Conservation (phyloP, 2,329 filamentous ascomycete genomes). For the Cryphonectria radicalis region DNA sequence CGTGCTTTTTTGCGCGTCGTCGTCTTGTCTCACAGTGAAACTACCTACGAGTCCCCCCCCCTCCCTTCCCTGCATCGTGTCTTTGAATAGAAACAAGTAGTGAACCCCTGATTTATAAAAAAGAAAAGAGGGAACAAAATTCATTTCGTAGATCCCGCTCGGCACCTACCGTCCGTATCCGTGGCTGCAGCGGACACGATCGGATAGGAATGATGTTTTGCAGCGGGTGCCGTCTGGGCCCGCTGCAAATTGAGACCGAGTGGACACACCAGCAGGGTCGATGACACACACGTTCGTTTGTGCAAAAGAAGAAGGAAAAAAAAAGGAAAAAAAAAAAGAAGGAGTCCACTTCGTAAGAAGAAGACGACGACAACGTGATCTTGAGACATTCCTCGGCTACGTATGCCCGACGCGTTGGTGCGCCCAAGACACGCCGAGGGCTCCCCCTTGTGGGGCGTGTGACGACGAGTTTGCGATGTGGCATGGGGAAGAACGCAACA, state of each 20-base stretch:
- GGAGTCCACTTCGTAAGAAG: not conserved
- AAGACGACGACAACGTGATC: not conserved
- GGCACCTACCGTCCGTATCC: not conserved
- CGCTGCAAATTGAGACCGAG: not conserved
- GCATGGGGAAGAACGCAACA: not conserved
- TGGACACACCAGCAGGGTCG: not conserved
- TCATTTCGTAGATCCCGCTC: conserved; percentile 3
- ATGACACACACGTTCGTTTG: not conserved
- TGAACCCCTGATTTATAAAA: not conserved
- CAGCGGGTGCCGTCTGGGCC: conserved; percentile 1
- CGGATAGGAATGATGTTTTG: not conserved
- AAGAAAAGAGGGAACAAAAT: not conserved
- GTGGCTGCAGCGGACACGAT: not conserved
- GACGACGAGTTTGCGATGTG: not conserved
- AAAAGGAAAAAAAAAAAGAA: not conserved
- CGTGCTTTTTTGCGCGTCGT: not conserved
- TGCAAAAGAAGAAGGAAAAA: not conserved
- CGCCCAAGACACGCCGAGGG: not conserved
- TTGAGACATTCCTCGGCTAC: not conserved
- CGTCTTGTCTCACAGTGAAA: conserved; percentile 4
- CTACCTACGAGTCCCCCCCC: not conserved
- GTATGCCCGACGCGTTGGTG: not conserved
- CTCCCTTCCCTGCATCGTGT: not conserved
- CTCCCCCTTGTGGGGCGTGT: not conserved
- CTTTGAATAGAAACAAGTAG: conserved; percentile 1